Conservation (phyloP, 345 rosid species). For the Garcia nutans region DNA sequence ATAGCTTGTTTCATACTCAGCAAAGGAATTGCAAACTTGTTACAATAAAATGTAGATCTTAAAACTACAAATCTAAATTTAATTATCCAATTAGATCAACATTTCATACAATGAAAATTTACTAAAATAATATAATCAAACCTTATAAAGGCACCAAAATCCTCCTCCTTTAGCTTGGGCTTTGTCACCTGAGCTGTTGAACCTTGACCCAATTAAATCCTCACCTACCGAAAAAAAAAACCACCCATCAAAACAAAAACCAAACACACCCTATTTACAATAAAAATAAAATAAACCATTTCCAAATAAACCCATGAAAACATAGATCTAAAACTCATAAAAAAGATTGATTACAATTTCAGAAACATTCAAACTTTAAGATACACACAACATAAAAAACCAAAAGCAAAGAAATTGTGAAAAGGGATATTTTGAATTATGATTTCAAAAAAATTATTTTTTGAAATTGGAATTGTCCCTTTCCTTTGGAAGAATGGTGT, state of each 20-base stretch:
- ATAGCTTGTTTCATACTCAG: not conserved
- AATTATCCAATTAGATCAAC: not conserved
- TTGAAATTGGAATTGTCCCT: too few species aligned
- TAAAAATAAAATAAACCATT: not conserved
- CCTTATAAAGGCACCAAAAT: conserved; percentile 91
- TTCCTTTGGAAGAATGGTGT: too few species aligned
- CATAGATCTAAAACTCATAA: conserved; percentile 42
- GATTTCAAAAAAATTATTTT: too few species aligned
- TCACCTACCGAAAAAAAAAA: conserved; percentile 58
- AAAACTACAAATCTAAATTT: not conserved
- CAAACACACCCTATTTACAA: not conserved
- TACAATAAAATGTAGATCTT: too few species aligned
- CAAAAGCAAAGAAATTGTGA: too few species aligned
- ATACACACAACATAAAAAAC: not conserved
- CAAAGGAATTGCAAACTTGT: not conserved
- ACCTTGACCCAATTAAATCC: conserved; percentile 97
- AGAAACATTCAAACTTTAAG: conserved; percentile 12
- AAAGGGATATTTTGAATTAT: too few species aligned
- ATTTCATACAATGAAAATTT: not conserved
- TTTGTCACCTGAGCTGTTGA: conserved; percentile 72
- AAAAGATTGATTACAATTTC: conserved; percentile 4
- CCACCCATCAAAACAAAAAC: conserved; percentile 21
- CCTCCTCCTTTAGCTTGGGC: conserved; percentile 81
- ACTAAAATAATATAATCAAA: conserved; percentile 20
- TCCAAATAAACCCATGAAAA: conserved; percentile 11